These are phyloP conservation scores for Sporothrix brunneoviolacea DNA, from an alignment of 2,329 filamentous ascomycete genomes.

Conservation along the genomic window DNA sequence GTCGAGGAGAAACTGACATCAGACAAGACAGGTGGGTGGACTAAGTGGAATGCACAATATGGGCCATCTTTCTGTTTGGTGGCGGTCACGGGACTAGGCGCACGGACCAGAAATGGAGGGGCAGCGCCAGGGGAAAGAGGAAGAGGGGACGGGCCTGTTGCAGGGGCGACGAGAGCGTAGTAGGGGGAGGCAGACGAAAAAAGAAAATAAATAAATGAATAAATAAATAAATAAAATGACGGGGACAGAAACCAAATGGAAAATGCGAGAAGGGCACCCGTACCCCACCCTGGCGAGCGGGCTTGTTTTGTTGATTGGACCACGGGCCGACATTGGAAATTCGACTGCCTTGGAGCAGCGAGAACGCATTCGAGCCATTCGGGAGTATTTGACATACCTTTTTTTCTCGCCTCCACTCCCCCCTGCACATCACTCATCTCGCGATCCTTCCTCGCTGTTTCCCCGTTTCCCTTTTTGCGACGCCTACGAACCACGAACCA, in stretches of 20 bases:
- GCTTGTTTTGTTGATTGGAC: conserved; percentile 18
- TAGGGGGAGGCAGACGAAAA: background rate
- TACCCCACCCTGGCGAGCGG: conserved; percentile 13
- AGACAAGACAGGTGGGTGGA: no score
- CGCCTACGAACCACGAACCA: no score
- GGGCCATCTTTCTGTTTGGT: no score
- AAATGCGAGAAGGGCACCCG: background rate
- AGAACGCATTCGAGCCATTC: no score
- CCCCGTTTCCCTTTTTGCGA: background rate
- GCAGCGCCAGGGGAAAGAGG: background rate
- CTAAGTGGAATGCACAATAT: no score
- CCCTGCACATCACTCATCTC: background rate
- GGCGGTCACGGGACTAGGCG: background rate
- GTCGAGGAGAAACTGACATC: no score
- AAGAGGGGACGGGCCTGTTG: conserved; percentile 5
- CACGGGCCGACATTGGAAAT: conserved; percentile 3
- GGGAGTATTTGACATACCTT: background rate
- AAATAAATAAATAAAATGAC: conserved; percentile 9
- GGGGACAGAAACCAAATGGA: background rate
- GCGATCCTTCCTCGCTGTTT: background rate
- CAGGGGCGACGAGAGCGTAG: conserved; percentile 7
- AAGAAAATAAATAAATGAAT: background rate
- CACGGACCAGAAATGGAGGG: conserved; percentile 10
- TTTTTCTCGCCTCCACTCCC: background rate
- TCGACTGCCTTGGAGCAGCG: conserved; percentile 1